Conservation (phyloP, 768 basidiomycete genomes). For the Podaxis carcinomalis region DNA sequence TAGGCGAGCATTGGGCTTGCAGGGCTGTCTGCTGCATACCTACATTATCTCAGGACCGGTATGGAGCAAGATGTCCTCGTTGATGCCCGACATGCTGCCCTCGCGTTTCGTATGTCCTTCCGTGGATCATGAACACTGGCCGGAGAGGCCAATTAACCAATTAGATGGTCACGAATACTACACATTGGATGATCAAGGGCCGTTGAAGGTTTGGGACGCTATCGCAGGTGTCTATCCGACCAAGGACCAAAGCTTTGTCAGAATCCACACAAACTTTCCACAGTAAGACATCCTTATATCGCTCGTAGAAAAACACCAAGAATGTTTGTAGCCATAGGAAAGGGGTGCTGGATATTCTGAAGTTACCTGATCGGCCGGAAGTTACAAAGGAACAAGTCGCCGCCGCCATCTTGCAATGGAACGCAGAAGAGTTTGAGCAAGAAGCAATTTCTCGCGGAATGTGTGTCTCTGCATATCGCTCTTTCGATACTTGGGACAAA, state of each 20-base stretch:
- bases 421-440: slow-evolving; percentile 44
- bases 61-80: too few species aligned
- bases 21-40: slow-evolving; percentile 37
- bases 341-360: slow-evolving; percentile 45
- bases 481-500: slow-evolving; percentile 44
- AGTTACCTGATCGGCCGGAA: slow-evolving; percentile 24
- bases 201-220: slow-evolving; percentile 37
- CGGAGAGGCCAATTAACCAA: neutral
- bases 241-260: slow-evolving; percentile 43
- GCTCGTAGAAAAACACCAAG: neutral
- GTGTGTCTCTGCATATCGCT: slow-evolving; percentile 48
- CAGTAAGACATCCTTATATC: slow-evolving; percentile 34
- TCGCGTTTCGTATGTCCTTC: too few species aligned
- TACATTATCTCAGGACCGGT: too few species aligned
- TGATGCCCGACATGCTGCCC: too few species aligned
- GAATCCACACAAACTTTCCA: slow-evolving; percentile 63
- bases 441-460: slow-evolving; percentile 38
- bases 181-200: slow-evolving; percentile 34
- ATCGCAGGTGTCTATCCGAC: slow-evolving; percentile 53
- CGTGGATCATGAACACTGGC: neutral
- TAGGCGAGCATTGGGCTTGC: slow-evolving; percentile 47
- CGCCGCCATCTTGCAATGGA: slow-evolving; percentile 33
- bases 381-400: slow-evolving; percentile 33
- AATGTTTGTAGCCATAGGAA: slow-evolving; percentile 37
- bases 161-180: slow-evolving; percentile 51